These are phyloP conservation scores for Croton setiger DNA, from an alignment of 441 rosid species.

Conservation along the genomic window DNA sequence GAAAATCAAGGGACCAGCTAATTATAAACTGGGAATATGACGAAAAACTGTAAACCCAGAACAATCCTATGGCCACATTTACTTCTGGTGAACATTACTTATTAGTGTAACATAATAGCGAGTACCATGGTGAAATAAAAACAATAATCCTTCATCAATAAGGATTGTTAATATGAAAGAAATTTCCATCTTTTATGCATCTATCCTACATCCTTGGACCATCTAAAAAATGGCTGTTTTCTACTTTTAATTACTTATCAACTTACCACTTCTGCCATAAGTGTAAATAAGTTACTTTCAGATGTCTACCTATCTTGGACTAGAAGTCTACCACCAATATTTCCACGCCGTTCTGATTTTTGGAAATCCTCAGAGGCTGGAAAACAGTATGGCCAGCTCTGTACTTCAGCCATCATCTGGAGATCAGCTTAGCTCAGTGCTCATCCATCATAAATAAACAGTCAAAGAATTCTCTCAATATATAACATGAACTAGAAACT, in stretches of 20 bases:
- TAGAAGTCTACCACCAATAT: slow-evolving; percentile 58
- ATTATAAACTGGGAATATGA: background rate
- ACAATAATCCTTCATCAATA: background rate
- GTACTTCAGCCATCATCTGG: slow-evolving; percentile 57
- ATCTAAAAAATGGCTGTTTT: background rate
- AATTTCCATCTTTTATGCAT: background rate
- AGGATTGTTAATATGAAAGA: background rate
- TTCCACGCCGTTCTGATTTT: slow-evolving; percentile 53
- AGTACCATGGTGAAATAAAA: background rate
- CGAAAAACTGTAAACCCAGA: background rate
- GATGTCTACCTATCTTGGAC: slow-evolving; percentile 54
- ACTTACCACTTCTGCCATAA: background rate
- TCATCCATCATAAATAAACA: slow-evolving; percentile 20
- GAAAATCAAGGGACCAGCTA: background rate
- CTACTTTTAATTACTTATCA: background rate
- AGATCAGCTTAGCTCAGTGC: slow-evolving; percentile 13
- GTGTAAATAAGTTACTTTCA: slow-evolving; percentile 24
- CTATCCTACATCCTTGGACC: background rate
- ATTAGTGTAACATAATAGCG: background rate
- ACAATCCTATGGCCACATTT: background rate
- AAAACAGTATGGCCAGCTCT: slow-evolving; percentile 85
- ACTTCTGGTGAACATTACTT: background rate
- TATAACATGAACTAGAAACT: background rate
- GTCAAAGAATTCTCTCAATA: slow-evolving; percentile 14
- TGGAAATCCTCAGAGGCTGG: slow-evolving; percentile 68